phyloP scores from a whole-genome alignment of 2,329 filamentous ascomycete species.

The Fusarium xyrophilum region DNA sequence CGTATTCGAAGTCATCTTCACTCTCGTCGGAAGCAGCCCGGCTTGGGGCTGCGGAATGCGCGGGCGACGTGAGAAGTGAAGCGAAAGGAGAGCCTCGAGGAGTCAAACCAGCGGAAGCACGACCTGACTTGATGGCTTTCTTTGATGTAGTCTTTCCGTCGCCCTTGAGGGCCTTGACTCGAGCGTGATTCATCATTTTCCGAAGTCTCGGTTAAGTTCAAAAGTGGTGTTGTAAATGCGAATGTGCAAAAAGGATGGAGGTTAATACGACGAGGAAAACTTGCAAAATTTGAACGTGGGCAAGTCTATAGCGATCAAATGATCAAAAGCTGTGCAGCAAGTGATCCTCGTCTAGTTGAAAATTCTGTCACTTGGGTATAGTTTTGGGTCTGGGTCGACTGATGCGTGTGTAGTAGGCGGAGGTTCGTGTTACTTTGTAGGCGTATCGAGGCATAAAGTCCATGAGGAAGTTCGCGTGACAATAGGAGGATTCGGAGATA shows the following conservation, averaged over 20 bases:
- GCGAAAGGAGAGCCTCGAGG: slow-evolving; percentile 64
- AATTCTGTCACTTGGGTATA: slow-evolving; percentile 35
- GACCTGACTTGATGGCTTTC: slow-evolving; percentile 68
- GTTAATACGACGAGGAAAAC: slow-evolving; percentile 38
- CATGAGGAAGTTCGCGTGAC: slow-evolving; percentile 31
- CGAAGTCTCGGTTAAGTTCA: not conserved
- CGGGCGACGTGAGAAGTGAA: slow-evolving; percentile 64
- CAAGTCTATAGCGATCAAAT: slow-evolving; percentile 5
- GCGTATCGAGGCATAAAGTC: slow-evolving; percentile 39
- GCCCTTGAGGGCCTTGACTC: slow-evolving; percentile 72
- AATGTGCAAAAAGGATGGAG: not conserved
- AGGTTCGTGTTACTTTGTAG: slow-evolving; percentile 30
- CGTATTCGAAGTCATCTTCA: slow-evolving; percentile 58
- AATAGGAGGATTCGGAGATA: slow-evolving; percentile 15
- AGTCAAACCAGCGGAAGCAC: slow-evolving; percentile 64
- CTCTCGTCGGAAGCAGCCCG: slow-evolving; percentile 68
- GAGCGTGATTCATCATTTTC: slow-evolving; percentile 64
- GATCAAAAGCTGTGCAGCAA: slow-evolving; percentile 31
- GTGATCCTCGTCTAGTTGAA: slow-evolving; percentile 35
- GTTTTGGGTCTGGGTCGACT: slow-evolving; percentile 33
- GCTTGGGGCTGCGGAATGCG: slow-evolving; percentile 65
- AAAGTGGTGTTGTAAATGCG: not conserved
- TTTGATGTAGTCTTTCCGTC: slow-evolving; percentile 75
- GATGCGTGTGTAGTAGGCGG: slow-evolving; percentile 29
- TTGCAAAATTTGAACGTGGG: slow-evolving; percentile 20